A percentile compares a stretch with the other conserved stretches of the same genome.
phyloP scores from a whole-genome alignment of 768 basidiomycete genomes.

The Dictyophora rubrovolvata region DNA sequence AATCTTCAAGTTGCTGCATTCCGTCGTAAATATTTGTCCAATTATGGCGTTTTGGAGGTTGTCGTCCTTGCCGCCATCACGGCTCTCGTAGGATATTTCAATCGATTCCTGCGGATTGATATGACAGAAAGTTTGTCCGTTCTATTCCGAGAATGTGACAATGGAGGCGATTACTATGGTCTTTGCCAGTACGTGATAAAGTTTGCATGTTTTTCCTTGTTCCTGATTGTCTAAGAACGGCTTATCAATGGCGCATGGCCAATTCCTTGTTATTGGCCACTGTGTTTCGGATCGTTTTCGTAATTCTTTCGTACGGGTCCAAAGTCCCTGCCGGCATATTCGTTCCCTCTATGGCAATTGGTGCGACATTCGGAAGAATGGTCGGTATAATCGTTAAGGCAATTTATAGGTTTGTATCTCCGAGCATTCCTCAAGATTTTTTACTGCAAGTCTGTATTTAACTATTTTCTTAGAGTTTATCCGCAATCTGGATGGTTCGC shows the following conservation, averaged over 20 bases:
- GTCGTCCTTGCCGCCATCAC: constrained; percentile 80
- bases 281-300: constrained; percentile 74
- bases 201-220: not conserved
- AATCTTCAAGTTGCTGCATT: constrained; percentile 93
- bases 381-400: constrained; percentile 95
- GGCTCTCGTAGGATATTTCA: constrained; percentile 87
- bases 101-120: constrained; percentile 89
- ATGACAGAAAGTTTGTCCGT: constrained; percentile 97
- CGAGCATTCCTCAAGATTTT: not conserved
- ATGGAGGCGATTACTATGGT: constrained; percentile 81
- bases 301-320: constrained; percentile 88
- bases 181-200: constrained; percentile 78
- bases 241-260: constrained; percentile 88
- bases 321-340: constrained; percentile 98
- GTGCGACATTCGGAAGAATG: constrained; percentile 95
- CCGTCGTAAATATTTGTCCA: constrained; percentile 78
- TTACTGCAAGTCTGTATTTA: not conserved
- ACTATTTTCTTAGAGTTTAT: constrained; percentile 49
- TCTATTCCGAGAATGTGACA: constrained; percentile 92
- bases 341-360: constrained; percentile 97
- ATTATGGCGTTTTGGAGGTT: constrained; percentile 82
- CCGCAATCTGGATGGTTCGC: constrained; percentile 82
- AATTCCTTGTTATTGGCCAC: constrained; percentile 90
- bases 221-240: constrained; percentile 42
- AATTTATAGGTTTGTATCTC: constrained; percentile 54